Conservation (phyloP, 257 asterid species). For the Mentha longifolia region DNA sequence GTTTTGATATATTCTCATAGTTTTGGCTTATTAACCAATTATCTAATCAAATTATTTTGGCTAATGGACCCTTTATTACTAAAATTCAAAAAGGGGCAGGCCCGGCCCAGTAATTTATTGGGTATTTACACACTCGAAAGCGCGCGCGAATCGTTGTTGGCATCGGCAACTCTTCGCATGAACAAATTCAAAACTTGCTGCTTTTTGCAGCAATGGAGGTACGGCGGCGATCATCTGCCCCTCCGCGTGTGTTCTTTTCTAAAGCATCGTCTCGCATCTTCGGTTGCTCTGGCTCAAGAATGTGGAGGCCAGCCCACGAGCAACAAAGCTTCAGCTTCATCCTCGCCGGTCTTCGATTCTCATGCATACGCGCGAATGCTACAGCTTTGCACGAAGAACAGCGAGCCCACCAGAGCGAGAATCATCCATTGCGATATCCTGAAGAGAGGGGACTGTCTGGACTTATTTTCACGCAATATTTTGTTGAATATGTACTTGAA, state of each 20-base stretch:
- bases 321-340: constrained; percentile 23
- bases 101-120: too few relatives aligned
- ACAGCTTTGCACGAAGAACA: constrained; percentile 44
- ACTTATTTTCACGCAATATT: constrained; percentile 70
- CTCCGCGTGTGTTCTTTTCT: constrained; percentile 14
- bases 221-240: constrained; percentile 24
- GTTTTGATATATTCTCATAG: too few relatives aligned
- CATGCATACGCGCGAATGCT: constrained; percentile 45
- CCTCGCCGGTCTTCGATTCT: constrained; percentile 49
- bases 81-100: too few relatives aligned
- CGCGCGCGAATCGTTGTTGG: too few relatives aligned
- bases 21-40: too few relatives aligned
- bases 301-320: constrained; percentile 32
- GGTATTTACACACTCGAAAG: too few relatives aligned
- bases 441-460: constrained; percentile 60
- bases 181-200: constrained; percentile 36
- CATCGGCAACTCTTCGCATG: constrained; percentile 24
- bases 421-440: constrained; percentile 45
- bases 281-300: constrained; percentile 23
- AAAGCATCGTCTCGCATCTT: constrained; percentile 30
- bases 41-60: too few relatives aligned
- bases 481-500: constrained; percentile 51
- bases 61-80: too few relatives aligned
- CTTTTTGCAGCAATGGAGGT: constrained; percentile 40
- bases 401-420: constrained; percentile 45